Base-by-base conservation (phyloP, 2,329 filamentous ascomycete species). In the Scorias spongiosa region DNA sequence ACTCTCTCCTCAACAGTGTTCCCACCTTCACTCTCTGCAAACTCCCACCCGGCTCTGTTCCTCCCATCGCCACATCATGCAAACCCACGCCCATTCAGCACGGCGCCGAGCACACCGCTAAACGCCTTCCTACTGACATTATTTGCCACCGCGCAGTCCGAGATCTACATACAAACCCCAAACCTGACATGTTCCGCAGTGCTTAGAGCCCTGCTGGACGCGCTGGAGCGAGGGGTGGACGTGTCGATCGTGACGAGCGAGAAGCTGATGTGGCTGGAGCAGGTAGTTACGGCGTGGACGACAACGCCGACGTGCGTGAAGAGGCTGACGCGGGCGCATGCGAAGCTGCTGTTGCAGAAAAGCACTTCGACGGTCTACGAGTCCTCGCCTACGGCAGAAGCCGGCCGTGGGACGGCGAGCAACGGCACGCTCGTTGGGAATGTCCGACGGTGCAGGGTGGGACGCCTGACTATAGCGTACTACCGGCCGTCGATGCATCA, bases 241-340 rank as follows among this genome's bases (percentile, higher is more conserved):
- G 75, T 93, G 57, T 48, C 45, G 14, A 52, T 63, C n/a, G 44
- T 57, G 7, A 63, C 59, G 10, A 60, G 56, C 44, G 57, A 55
- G 41, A 48, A 46, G n/a, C 52, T 62, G 28, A 62, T 59, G 51
- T 55, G 83, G 12, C 63, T 84, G 28, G 85, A 93, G 63, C 85
- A 93, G 58, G 66, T 91, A n/a, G 66, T 85, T 18, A 91, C 84
- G 0, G 79, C 83, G 0, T 81, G 81, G 0, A 87, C 80, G 0
- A 84, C 80, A 0, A 89, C 84, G 0, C 68, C 75, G 1, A 67
- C 74, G 48, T 83, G 80, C 48, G 55, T 91, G 4, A 67, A 64
- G 26, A 69, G 65, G 39, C 66, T 89, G 8, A 66, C 80, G 2
- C 70, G 69, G 39, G 65, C 67, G 18, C 79, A 84, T 53, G 58